Evolutionary conservation across 1,284 basidiomycete genomes (phyloP), one percentile per base, ranked within the genome.

Genomic region (Athelia psychrophila): DNA sequence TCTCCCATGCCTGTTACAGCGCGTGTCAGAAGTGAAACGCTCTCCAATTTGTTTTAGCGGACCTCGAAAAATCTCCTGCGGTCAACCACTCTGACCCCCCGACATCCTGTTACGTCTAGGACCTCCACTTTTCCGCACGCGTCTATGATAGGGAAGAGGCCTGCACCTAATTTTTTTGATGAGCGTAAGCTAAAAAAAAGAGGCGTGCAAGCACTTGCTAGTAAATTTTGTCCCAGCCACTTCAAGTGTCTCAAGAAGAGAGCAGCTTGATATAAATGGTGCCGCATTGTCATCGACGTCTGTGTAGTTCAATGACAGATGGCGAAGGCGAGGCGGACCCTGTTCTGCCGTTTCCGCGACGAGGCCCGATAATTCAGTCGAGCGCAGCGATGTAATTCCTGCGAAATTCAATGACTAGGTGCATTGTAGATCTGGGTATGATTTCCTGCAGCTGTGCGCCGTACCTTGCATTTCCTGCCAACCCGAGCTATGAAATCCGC

Each of bases 11-110:
- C 80, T 82, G 50, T 24, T 50, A 27, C 25, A 22, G 27, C 19
- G 9, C 54, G 22, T 49, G 30, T 36, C 42, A 27, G n/a, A 53
- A 16, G n/a, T 23, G 33, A 8, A 45, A 45, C 47, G 44, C 42
- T 15, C 44, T 44, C 42, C n/a, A 16, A 30, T 45, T 12, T 5
- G 52, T 57, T 44, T 51, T n/a, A n/a, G n/a, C n/a, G n/a, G n/a
- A 83, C 84, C 71, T 87, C 81, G 58, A 88, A 88, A 59, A 88
- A 83, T n/a, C 76, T 74, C 20, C 86, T 71, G 25, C 86, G 70
- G 54, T 87, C 80, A 2, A 70, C 71, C 3, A 87, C 72, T 15
- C 59, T 72, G 48, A 88, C 73, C 3, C 86, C 79, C 51, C 86
- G 76, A 56, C 86, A 88, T 52, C 83, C 81, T 1, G 83, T 88